These are phyloP conservation scores for Crithidia thermophila DNA, from an alignment of 208 protist genomes.

Conservation along the genomic window DNA sequence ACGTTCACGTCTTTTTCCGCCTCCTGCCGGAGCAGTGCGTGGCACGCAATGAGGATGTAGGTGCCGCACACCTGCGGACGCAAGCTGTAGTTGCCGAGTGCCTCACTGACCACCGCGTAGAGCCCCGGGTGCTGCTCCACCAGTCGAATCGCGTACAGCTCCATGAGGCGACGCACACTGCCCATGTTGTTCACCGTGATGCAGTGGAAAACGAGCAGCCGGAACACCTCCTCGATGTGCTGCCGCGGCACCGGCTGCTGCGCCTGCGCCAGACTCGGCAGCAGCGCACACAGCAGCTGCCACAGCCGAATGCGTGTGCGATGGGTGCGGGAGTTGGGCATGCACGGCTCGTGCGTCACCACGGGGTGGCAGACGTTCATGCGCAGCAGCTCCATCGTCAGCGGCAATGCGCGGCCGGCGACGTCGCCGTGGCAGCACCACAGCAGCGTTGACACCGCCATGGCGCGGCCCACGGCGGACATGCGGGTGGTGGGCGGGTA, in stretches of 20 bases:
- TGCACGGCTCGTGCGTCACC: conserved; percentile 82
- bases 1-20: neutral
- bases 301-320: conserved; percentile 85
- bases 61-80: conserved; percentile 85
- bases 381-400: conserved; percentile 63
- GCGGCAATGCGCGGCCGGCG: conserved; percentile 26
- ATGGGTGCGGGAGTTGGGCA: conserved; percentile 90
- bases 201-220: conserved; percentile 45
- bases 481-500: conserved; percentile 84
- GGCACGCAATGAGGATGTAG: conserved; percentile 73
- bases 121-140: conserved; percentile 57
- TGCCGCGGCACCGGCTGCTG: conserved; percentile 9
- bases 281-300: conserved; percentile 82
- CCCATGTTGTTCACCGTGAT: conserved; percentile 86
- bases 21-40: conserved; percentile 65
- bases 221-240: conserved; percentile 45
- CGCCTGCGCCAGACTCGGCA: conserved; percentile 52
- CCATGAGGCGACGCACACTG: conserved; percentile 89
- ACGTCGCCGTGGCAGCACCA: conserved; percentile 47
- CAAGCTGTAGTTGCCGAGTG: conserved; percentile 59
- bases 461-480: conserved; percentile 65
- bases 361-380: conserved; percentile 61
- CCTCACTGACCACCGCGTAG: conserved; percentile 55
- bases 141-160: conserved; percentile 78
- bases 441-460: conserved; percentile 70